These are phyloP conservation scores for Kandelia obovata DNA, from an alignment of 345 rosid genomes.

Conservation along the genomic window DNA sequence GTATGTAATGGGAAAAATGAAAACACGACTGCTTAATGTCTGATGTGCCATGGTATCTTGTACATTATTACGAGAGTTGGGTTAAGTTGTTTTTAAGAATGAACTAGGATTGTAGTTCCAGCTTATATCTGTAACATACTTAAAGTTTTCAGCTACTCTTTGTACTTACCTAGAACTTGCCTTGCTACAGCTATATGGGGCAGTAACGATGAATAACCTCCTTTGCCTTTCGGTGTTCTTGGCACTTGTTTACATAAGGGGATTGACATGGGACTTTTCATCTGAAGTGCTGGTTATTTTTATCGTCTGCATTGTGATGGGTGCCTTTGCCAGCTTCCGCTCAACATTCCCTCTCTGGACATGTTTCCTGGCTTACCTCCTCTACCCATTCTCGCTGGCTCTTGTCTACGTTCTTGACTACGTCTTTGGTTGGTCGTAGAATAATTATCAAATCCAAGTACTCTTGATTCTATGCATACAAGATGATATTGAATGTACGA, in stretches of 20 bases:
- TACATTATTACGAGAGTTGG: too few relatives aligned
- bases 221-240: slow-evolving; percentile 81
- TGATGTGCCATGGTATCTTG: too few relatives aligned
- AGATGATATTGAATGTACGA: not conserved
- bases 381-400: slow-evolving; percentile 72
- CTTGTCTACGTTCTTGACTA: slow-evolving; percentile 72
- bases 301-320: slow-evolving; percentile 71
- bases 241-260: slow-evolving; percentile 61
- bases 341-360: slow-evolving; percentile 87
- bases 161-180: not conserved
- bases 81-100: too few relatives aligned
- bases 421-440: slow-evolving; percentile 74
- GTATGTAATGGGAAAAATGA: too few relatives aligned
- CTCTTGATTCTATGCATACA: not conserved
- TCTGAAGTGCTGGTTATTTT: slow-evolving; percentile 76
- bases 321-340: slow-evolving; percentile 68
- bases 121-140: not conserved
- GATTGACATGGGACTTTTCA: slow-evolving; percentile 86
- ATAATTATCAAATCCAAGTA: not conserved
- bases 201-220: slow-evolving; percentile 70
- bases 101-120: too few relatives aligned
- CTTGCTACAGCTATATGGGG: slow-evolving; percentile 61
- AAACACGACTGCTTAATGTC: too few relatives aligned
- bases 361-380: slow-evolving; percentile 51
- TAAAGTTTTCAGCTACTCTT: not conserved